Evolutionary conservation across 495 filamentous ascomycete genomes (phyloP).

Genomic region (Penicillium lagena): DNA sequence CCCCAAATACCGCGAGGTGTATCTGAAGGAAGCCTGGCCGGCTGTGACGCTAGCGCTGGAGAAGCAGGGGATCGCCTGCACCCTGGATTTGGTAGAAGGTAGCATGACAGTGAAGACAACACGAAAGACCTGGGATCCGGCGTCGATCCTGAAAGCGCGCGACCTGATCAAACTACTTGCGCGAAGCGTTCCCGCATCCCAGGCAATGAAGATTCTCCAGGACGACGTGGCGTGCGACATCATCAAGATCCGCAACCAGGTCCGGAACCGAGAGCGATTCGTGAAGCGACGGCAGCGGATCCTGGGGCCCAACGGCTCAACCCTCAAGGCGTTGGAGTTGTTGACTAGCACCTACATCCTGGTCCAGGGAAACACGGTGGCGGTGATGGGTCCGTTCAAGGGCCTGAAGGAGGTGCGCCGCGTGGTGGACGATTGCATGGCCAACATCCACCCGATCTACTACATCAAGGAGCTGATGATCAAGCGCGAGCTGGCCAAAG

Average conservation of each 20-base stretch:
- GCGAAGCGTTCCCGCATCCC: constrained; percentile 81
- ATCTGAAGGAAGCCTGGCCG: constrained; percentile 90
- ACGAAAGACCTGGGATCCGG: constrained; percentile 89
- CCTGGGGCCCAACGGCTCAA: constrained; percentile 75
- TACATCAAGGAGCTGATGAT: constrained; percentile 99
- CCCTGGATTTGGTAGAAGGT: constrained; percentile 90
- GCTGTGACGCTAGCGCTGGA: constrained; percentile 70
- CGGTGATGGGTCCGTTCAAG: constrained; percentile 85
- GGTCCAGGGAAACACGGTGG: constrained; percentile 95
- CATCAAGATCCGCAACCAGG: constrained; percentile 86
- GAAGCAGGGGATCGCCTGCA: constrained; percentile 76
- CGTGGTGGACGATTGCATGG: constrained; percentile 93
- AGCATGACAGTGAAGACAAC: constrained; percentile 96
- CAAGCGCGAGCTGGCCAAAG: constrained; percentile 94
- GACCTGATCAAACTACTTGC: constrained; percentile 92
- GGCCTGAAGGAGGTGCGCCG: constrained; percentile 88
- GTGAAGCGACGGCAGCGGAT: constrained; percentile 93
- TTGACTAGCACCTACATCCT: constrained; percentile 90
- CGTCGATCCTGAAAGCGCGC: constrained; percentile 86
- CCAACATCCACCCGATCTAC: constrained; percentile 88
- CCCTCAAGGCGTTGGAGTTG: constrained; percentile 92
- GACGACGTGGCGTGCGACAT: constrained; percentile 87
- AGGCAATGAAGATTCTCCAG: constrained; percentile 87
- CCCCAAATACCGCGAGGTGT: constrained; percentile 95
- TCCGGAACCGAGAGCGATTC: constrained; percentile 94